Percentiles rank a stretch among this genome's conserved stretches.
Evolutionary conservation across 2,329 filamentous ascomycete genomes (phyloP).

Genomic region (Aspergillus brunneoviolaceus): DNA sequence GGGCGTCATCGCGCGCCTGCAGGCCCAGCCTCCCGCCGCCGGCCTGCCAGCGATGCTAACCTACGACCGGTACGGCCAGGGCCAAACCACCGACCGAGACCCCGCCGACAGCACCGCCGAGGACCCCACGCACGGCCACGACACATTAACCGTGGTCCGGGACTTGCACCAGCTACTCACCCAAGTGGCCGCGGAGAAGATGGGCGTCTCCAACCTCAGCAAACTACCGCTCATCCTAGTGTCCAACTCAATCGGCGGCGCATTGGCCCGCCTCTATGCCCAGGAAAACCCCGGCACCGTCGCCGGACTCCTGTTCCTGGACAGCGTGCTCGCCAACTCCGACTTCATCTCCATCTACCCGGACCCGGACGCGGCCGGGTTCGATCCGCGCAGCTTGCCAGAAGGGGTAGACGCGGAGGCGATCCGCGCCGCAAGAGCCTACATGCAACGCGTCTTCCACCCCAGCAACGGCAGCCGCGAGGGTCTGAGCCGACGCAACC

Average conservation of each 20-base stretch:
- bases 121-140: slow-evolving; percentile 19
- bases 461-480: slow-evolving; percentile 52
- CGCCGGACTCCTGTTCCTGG: slow-evolving; percentile 52
- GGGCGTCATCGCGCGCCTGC: slow-evolving; percentile 29
- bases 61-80: slow-evolving; percentile 61
- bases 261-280: slow-evolving; percentile 53
- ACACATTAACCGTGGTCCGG: neutral
- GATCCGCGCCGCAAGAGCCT: slow-evolving; percentile 33
- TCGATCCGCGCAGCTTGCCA: slow-evolving; percentile 46
- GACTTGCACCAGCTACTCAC: slow-evolving; percentile 47
- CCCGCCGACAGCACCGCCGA: slow-evolving; percentile 34
- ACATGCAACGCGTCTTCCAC: slow-evolving; percentile 46
- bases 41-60: slow-evolving; percentile 48
- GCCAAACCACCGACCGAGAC: slow-evolving; percentile 49
- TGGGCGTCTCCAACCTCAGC: slow-evolving; percentile 16
- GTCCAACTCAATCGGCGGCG: slow-evolving; percentile 54
- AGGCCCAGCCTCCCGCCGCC: slow-evolving; percentile 11
- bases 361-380: slow-evolving; percentile 51
- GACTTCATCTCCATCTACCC: slow-evolving; percentile 57
- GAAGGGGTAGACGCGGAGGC: slow-evolving; percentile 36
- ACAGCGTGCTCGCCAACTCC: slow-evolving; percentile 58
- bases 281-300: slow-evolving; percentile 47
- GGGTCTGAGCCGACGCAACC: slow-evolving; percentile 49
- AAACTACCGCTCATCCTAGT: slow-evolving; percentile 46
- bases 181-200: slow-evolving; percentile 39